Evolutionary conservation across 148 eudicot genomes (phyloP).

Genomic region (Rhododendron williamsianum): DNA sequence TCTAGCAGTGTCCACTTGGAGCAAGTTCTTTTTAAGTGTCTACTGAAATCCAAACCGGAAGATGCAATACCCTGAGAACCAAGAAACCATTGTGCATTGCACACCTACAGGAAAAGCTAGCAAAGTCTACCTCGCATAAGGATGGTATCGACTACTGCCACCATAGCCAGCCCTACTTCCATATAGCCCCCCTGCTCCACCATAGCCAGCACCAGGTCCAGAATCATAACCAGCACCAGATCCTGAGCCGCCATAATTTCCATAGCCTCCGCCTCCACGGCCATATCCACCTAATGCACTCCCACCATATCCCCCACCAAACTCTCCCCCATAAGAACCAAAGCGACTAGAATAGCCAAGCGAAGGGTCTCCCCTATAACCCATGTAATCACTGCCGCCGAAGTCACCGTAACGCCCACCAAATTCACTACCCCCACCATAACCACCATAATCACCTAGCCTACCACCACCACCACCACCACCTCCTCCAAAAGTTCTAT

Average conservation of each 20-base stretch:
- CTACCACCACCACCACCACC: slow-evolving; percentile 19
- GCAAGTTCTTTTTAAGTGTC: background rate
- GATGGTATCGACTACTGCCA: slow-evolving; percentile 32
- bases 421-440: slow-evolving; percentile 21
- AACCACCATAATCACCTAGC: slow-evolving; percentile 28
- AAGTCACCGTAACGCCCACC: slow-evolving; percentile 22
- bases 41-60: slow-evolving; percentile 10
- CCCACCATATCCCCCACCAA: slow-evolving; percentile 29
- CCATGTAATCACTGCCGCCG: slow-evolving; percentile 21
- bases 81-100: background rate
- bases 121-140: slow-evolving; percentile 28
- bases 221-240: slow-evolving; percentile 22
- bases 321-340: slow-evolving; percentile 26
- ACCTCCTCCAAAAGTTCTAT: slow-evolving; percentile 27
- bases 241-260: slow-evolving; percentile 25
- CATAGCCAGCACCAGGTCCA: slow-evolving; percentile 26
- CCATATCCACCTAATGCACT: slow-evolving; percentile 26
- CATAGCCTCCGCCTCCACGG: slow-evolving; percentile 29
- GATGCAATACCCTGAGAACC: slow-evolving; percentile 7
- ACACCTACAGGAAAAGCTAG: slow-evolving; percentile 5
- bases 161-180: slow-evolving; percentile 34
- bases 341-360: slow-evolving; percentile 31
- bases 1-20: slow-evolving; percentile 14
- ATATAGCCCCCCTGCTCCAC: slow-evolving; percentile 26
- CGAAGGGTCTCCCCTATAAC: slow-evolving; percentile 33